These are phyloP conservation scores for Eimeria necatrix DNA, from an alignment of 169 alveolate species.

Conservation along the genomic window DNA sequence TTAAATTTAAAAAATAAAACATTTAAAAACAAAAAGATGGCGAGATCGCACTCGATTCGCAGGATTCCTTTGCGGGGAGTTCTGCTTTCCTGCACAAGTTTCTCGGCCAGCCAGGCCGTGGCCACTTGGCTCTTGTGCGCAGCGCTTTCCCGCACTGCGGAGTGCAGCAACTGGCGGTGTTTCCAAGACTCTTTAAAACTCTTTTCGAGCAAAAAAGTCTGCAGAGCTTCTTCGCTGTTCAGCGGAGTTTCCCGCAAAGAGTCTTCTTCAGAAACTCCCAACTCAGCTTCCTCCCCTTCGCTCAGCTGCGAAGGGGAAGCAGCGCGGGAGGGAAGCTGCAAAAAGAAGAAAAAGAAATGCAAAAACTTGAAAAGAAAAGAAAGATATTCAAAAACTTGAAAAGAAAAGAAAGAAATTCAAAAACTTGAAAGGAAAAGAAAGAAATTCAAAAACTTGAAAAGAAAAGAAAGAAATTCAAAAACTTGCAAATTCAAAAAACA, in stretches of 20 bases:
- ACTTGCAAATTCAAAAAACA: no score
- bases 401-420: no score
- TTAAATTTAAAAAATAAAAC: no score
- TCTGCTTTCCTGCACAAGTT: not conserved
- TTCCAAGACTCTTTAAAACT: not conserved
- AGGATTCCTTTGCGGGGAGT: not conserved
- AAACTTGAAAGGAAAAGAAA: no score
- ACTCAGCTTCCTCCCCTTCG: constrained; percentile 25
- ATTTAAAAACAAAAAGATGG: not conserved
- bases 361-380: no score
- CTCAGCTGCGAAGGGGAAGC: not conserved
- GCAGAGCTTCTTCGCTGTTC: not conserved
- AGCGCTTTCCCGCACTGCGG: not conserved
- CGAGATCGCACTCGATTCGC: not conserved
- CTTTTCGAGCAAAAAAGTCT: not conserved
- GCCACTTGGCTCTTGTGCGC: not conserved
- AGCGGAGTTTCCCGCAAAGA: not conserved
- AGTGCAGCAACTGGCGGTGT: not conserved
- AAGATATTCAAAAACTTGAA: no score
- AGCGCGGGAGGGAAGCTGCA: not conserved
- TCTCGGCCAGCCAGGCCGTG: not conserved
- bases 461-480: no score
- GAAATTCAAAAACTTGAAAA: not conserved
- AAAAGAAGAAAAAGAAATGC: not conserved
- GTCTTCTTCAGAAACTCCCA: not conserved